Percentiles rank a stretch among this genome's conserved stretches.
Conservation (phyloP, 2,329 filamentous ascomycete genomes). For the Aplosporella prunicola region DNA sequence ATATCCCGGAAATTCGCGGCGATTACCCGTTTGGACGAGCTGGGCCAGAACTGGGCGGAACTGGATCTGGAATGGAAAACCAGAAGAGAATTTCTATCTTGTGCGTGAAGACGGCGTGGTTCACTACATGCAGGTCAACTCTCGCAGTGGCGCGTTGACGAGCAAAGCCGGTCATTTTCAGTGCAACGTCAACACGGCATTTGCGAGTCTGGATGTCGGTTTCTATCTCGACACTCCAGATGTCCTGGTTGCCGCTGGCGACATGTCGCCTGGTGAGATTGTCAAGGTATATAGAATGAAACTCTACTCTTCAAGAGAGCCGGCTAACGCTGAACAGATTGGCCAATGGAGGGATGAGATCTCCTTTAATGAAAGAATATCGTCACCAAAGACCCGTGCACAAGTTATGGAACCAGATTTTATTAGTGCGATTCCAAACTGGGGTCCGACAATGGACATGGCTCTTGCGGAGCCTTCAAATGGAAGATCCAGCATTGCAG, state of each 20-base stretch:
- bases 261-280: slow-evolving; percentile 66
- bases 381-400: slow-evolving; percentile 32
- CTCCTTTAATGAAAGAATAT: slow-evolving; percentile 16
- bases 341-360: slow-evolving; percentile 10
- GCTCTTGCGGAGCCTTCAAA: slow-evolving; percentile 19
- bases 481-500: background rate
- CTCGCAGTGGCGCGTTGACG: slow-evolving; percentile 31
- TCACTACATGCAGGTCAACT: slow-evolving; percentile 58
- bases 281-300: too few relatives aligned
- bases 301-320: background rate
- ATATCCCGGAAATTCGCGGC: slow-evolving; percentile 26
- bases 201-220: slow-evolving; percentile 60
- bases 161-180: slow-evolving; percentile 48
- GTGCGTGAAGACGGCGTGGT: slow-evolving; percentile 80
- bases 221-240: slow-evolving; percentile 53
- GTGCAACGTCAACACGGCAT: slow-evolving; percentile 71
- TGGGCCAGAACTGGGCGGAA: slow-evolving; percentile 72
- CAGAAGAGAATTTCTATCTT: slow-evolving; percentile 72
- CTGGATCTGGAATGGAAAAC: slow-evolving; percentile 46
- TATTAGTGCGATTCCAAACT: slow-evolving; percentile 55
- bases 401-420: slow-evolving; percentile 37
- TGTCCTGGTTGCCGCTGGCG: slow-evolving; percentile 70
- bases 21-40: slow-evolving; percentile 61
- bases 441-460: slow-evolving; percentile 45
- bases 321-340: slow-evolving; percentile 3